Percentiles rank a stretch among this genome's conserved stretches.
Evolutionary conservation across 1,139 yeast genomes (phyloP).

Genomic region (Suhomyces panamericanus): DNA sequence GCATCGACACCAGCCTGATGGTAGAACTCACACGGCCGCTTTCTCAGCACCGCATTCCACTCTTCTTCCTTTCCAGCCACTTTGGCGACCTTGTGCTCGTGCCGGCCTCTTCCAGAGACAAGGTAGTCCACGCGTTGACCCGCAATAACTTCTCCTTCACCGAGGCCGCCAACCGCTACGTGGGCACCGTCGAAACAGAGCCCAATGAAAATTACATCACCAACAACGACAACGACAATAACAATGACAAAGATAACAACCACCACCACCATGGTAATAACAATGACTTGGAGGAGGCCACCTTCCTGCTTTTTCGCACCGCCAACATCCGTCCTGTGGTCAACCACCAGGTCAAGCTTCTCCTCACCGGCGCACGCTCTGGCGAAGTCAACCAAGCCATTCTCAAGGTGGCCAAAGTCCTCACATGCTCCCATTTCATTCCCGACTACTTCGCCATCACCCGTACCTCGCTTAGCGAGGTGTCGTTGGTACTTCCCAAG

Average conservation of each 20-base stretch:
- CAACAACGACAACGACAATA: too few relatives aligned
- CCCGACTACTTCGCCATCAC: conserved; percentile 62
- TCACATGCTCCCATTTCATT: conserved; percentile 29
- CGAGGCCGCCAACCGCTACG: conserved; percentile 35
- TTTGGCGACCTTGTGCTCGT: conserved; percentile 67
- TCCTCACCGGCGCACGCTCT: conserved; percentile 64
- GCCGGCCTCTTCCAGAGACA: conserved; percentile 46
- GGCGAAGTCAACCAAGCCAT: conserved; percentile 46
- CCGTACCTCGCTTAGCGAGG: conserved; percentile 51
- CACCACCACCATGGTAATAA: too few relatives aligned
- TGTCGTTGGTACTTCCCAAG: conserved; percentile 56
- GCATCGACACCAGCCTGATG: conserved; percentile 53
- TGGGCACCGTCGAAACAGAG: not conserved
- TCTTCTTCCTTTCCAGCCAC: conserved; percentile 65
- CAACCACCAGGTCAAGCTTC: conserved; percentile 39
- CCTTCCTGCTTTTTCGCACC: conserved; percentile 44
- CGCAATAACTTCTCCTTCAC: conserved; percentile 46
- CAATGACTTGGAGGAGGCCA: conserved; percentile 27
- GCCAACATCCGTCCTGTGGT: conserved; percentile 48
- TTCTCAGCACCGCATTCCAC: conserved; percentile 55
- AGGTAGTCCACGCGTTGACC: conserved; percentile 48
- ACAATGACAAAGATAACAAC: too few relatives aligned
- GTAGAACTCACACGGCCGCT: conserved; percentile 62
- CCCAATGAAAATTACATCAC: too few relatives aligned
- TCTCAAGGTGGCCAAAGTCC: conserved; percentile 33